Percentiles rank a stretch among this genome's conserved stretches.
phyloP scores from a whole-genome alignment of 2,329 filamentous ascomycete genomes.

The Cladosporium phlei region DNA sequence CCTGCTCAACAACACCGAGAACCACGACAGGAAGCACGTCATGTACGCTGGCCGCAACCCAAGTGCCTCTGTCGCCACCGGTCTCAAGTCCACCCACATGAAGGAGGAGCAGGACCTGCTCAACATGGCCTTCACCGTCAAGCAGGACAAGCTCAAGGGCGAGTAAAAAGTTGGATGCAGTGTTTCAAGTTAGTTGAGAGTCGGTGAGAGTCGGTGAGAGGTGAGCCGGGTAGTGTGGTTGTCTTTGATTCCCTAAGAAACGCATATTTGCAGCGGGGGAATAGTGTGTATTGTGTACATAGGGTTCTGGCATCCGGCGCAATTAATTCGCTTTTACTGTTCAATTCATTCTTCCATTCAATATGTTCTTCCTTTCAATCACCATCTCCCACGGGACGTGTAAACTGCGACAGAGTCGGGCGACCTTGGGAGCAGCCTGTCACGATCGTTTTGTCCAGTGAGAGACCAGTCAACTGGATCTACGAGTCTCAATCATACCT shows the following conservation, averaged over 20 bases:
- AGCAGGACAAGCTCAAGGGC: constrained; percentile 63
- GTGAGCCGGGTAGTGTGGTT: constrained; percentile 5
- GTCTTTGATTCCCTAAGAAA: constrained; percentile 2
- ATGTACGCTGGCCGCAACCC: constrained; percentile 95
- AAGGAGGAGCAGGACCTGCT: constrained; percentile 90
- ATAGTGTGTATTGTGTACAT: constrained; percentile 13
- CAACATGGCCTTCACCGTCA: constrained; percentile 57
- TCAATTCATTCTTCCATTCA: not conserved
- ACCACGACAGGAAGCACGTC: constrained; percentile 91
- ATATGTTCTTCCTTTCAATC: not conserved
- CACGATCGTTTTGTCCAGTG: no score
- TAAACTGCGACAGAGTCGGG: no score
- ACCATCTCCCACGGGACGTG: not conserved
- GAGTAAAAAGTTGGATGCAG: constrained; percentile 47
- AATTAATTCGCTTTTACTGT: constrained; percentile 6
- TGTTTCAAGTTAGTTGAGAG: not conserved
- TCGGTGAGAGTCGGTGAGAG: not conserved
- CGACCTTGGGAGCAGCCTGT: no score
- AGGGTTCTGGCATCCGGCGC: constrained; percentile 10
- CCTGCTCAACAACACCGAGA: constrained; percentile 82
- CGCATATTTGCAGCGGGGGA: not conserved
- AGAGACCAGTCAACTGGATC: no score
- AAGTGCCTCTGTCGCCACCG: constrained; percentile 89
- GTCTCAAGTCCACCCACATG: constrained; percentile 78
- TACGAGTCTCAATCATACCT: no score